Base-by-base conservation (phyloP, 2,329 filamentous ascomycete species). In the Triangularia setosa region DNA sequence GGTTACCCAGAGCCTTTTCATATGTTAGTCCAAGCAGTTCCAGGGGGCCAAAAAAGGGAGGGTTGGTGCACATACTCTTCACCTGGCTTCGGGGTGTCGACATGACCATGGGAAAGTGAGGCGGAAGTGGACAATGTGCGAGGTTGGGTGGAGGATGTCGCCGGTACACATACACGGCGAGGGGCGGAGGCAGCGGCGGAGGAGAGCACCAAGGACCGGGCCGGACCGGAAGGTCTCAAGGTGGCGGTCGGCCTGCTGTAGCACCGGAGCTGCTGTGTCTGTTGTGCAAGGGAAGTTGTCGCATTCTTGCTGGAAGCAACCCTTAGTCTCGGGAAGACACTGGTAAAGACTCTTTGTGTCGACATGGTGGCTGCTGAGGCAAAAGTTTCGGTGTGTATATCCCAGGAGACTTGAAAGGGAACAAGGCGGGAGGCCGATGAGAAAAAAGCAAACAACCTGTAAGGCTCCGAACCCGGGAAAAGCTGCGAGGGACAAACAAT, bases 51-150 rank as follows among this genome's bases (percentile, higher is more conserved):
- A 58, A 54, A 25, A 25, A 21, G 24, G 11, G n/a, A n/a, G n/a
- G 55, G 35, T 40, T 40, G 14, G 35, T 21, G 54, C 54, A 68
- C 67, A 40, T 81, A 96, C 92, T 97, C 95, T 83, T 98, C 92
- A 57, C 95, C 95, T 0, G 92, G 86, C 78, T 93, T 94, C 1
- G 95, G 94, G 28, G 90, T 85, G 63, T 88, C 86, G 71, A 97
- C 79, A 76, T 98, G 92, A 56, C 90, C 92, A 77, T 99, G 95
- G 58, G 76, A 79, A 61, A 79, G 77, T 63, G 80, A 73, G 11
- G 84, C 74, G 4, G 89, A 88, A 11, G 84, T 85, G 52, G 90
- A 90, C 75, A 97, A 95, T 35, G 55, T 40, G 28, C 66, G 70
- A 56, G 23, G 48, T 33, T 64, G 67, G 7, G 55, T 1, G 8